These are phyloP conservation scores for Arthroderma sp. DNA, from an alignment of 2,329 filamentous ascomycete genomes.

Conservation along the genomic window DNA sequence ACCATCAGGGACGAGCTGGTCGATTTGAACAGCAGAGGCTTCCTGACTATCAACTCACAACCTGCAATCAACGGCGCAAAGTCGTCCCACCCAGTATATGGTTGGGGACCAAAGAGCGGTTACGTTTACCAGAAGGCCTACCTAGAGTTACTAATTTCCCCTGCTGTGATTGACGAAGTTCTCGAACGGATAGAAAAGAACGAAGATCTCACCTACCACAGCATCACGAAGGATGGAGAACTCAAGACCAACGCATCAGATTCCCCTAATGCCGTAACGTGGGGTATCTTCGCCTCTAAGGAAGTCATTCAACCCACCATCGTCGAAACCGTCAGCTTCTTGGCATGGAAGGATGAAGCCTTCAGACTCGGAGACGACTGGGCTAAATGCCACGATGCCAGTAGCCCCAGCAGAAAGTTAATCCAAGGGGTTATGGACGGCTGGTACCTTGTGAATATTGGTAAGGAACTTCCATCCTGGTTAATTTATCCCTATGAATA, in stretches of 20 bases:
- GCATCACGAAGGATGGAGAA: constrained; percentile 70
- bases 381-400: constrained; percentile 75
- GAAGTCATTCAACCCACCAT: constrained; percentile 99
- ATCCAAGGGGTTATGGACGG: constrained; percentile 74
- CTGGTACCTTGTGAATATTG: constrained; percentile 93
- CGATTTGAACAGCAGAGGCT: constrained; percentile 68
- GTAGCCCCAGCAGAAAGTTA: constrained; percentile 62
- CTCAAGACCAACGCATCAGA: constrained; percentile 72
- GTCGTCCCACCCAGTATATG: constrained; percentile 73
- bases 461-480: constrained; percentile 38
- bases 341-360: constrained; percentile 97
- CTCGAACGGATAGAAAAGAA: constrained; percentile 64
- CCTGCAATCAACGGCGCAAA: constrained; percentile 84
- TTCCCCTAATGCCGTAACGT: constrained; percentile 94
- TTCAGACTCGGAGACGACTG: constrained; percentile 86
- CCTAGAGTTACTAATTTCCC: constrained; percentile 77
- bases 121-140: constrained; percentile 99
- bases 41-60: constrained; percentile 95
- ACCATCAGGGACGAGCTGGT: constrained; percentile 65
- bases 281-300: constrained; percentile 97
- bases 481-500: background rate
- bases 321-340: constrained; percentile 91
- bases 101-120: constrained; percentile 88
- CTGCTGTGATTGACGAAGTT: constrained; percentile 63
- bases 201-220: constrained; percentile 82